Base-by-base conservation (phyloP, 1,139 yeast genomes). In the Pneumocystis jirovecii region DNA sequence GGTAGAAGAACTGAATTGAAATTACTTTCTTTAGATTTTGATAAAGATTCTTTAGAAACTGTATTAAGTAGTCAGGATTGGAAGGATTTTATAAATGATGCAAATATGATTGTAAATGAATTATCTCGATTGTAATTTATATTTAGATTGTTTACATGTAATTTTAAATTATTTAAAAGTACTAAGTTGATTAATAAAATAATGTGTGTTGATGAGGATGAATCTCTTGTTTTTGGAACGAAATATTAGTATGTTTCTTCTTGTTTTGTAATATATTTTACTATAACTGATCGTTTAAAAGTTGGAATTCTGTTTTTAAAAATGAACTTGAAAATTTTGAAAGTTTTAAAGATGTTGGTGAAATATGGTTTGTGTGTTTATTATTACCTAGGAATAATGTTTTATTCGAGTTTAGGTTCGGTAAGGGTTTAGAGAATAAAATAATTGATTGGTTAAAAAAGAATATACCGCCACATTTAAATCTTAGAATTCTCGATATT, bases 361-460 rank as follows among this genome's bases (percentile, higher is more conserved):
- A 50, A 50, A 50, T 50, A 50, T 50, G 57, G 57, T 50, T 50
- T 50, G 34, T 4, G 5, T 21, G n/a, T 25, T 8, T 25, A 25
- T 50, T 25, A 25, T 25, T 19, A 25, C 25, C 25, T 50, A 25
- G 57, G 31, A 4, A 50, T 50, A 25, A 50, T 25, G 15, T 50
- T 50, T 50, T 25, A 50, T 50, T 50, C 5, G 98, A 93, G 75
- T 83, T 91, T 74, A 95, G 98, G 98, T 93, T 93, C 74, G 85
- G 95, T 72, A 86, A 89, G 17, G 90, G 87, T 72, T 97, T 98
- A 0, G 97, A 91, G 73, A 80, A 80, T 67, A 85, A 84, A 73
- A 87, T 93, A 85, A 81, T 87, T 31, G 83, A 83, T 65, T 91
- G 85, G 71, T 73, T 89, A 25, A 74, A 77, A 25, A 80, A 79